Evolutionary conservation across 2,329 filamentous ascomycete species (phyloP).

Genomic region (Claviceps maximensis): DNA sequence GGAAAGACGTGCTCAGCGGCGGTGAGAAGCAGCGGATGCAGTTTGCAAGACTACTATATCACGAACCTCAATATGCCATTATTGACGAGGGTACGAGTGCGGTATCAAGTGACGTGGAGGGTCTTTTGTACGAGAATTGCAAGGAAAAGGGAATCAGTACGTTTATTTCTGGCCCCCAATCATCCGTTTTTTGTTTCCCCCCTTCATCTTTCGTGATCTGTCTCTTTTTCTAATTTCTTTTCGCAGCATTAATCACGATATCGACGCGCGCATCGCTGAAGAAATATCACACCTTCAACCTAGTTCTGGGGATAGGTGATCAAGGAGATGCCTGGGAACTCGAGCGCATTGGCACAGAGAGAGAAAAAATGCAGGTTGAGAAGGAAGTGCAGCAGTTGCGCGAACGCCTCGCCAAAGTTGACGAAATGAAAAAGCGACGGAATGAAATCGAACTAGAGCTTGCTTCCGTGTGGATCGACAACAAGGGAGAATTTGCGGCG

Average conservation of each 20-base stretch:
- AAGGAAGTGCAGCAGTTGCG: slow-evolving; percentile 77
- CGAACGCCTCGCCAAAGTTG: slow-evolving; percentile 67
- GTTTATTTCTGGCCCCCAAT: slow-evolving; percentile 20
- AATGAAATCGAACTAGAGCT: slow-evolving; percentile 77
- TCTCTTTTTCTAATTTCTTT: background rate
- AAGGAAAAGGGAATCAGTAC: slow-evolving; percentile 89
- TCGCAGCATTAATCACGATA: slow-evolving; percentile 77
- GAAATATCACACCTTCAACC: slow-evolving; percentile 87
- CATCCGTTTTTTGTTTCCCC: no score
- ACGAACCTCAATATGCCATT: slow-evolving; percentile 88
- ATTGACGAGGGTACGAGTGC: slow-evolving; percentile 93
- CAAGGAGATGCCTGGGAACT: slow-evolving; percentile 83
- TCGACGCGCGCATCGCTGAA: slow-evolving; percentile 89
- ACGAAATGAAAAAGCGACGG: slow-evolving; percentile 66
- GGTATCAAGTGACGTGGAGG: slow-evolving; percentile 88
- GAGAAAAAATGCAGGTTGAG: slow-evolving; percentile 87
- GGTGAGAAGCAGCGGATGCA: slow-evolving; percentile 96
- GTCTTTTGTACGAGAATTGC: slow-evolving; percentile 79
- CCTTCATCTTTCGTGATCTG: background rate
- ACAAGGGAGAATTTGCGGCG: slow-evolving; percentile 29
- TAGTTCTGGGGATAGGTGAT: slow-evolving; percentile 70
- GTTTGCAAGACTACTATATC: slow-evolving; percentile 81
- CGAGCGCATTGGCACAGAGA: slow-evolving; percentile 83
- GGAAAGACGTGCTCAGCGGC: slow-evolving; percentile 95
- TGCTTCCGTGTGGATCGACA: slow-evolving; percentile 45